phyloP scores from a whole-genome alignment of 2,329 filamentous ascomycete genomes.

The Nigrospora osmanthi region DNA sequence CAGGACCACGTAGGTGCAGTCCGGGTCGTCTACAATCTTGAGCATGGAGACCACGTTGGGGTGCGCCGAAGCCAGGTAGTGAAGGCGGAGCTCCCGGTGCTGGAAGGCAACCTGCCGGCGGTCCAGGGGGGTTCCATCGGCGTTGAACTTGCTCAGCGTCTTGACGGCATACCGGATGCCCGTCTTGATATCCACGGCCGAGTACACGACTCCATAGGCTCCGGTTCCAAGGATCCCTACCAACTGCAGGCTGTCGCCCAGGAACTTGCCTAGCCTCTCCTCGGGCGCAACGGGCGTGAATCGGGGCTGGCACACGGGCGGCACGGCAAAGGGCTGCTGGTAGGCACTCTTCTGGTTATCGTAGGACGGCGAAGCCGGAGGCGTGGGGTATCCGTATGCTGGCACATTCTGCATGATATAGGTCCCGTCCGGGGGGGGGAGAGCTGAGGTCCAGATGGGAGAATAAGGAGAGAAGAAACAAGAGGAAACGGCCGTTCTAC shows the following conservation, averaged over 20 bases:
- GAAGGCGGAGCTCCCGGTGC: constrained; percentile 84
- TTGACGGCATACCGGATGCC: constrained; percentile 88
- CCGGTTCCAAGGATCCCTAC: constrained; percentile 83
- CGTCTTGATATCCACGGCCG: constrained; percentile 75
- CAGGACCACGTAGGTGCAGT: constrained; percentile 93
- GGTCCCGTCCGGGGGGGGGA: constrained; percentile 1
- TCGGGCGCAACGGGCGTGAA: constrained; percentile 61
- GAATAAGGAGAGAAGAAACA: constrained; percentile 17
- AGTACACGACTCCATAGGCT: constrained; percentile 94
- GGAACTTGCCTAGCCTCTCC: constrained; percentile 75
- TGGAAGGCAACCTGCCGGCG: constrained; percentile 83
- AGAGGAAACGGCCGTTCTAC: constrained; percentile 23
- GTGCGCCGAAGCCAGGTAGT: constrained; percentile 82
- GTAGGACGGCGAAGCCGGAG: constrained; percentile 48
- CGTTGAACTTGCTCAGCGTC: constrained; percentile 85
- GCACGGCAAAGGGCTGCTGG: constrained; percentile 26
- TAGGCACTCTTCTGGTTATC: constrained; percentile 38
- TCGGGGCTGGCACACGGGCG: constrained; percentile 31
- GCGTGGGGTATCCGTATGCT: constrained; percentile 48
- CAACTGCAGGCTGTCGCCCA: constrained; percentile 77
- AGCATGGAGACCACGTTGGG: constrained; percentile 89
- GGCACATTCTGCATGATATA: constrained; percentile 49
- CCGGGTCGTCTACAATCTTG: constrained; percentile 83
- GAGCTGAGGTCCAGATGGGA: constrained; percentile 5
- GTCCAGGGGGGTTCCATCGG: constrained; percentile 65